These are phyloP conservation scores for Butyriboletus loyo DNA, from an alignment of 768 basidiomycete species.

Conservation along the genomic window DNA sequence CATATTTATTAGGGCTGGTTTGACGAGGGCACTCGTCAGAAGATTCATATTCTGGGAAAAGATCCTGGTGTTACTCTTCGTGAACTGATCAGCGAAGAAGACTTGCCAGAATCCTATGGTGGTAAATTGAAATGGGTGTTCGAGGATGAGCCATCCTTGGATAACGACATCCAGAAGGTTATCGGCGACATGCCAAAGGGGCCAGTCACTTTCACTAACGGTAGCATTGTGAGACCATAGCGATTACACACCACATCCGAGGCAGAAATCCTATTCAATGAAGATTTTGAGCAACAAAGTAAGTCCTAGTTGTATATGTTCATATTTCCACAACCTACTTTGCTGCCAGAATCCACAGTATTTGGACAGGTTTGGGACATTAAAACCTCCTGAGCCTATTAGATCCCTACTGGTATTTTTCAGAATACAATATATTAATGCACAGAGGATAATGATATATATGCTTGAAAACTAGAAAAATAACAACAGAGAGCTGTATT, in stretches of 20 bases:
- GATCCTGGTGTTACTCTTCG: conserved; percentile 53
- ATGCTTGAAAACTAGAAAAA: background rate
- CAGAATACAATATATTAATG: conserved; percentile 28
- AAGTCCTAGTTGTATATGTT: too few species aligned
- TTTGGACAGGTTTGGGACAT: background rate
- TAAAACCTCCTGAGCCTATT: conserved; percentile 3
- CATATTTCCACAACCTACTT: background rate
- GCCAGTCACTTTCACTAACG: conserved; percentile 48
- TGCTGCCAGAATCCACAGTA: too few species aligned
- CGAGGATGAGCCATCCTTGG: conserved; percentile 63
- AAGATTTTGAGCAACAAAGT: background rate
- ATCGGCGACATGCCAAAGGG: conserved; percentile 56
- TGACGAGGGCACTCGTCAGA: conserved; percentile 72
- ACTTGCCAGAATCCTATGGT: conserved; percentile 71
- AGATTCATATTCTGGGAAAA: conserved; percentile 71
- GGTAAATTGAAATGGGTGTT: conserved; percentile 72
- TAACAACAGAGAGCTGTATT: conserved; percentile 2
- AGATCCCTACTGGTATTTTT: conserved; percentile 10
- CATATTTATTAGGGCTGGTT: conserved; percentile 57
- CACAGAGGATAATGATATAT: conserved; percentile 29
- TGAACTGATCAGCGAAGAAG: conserved; percentile 43
- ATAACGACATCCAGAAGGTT: conserved; percentile 46
- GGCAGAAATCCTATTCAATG: background rate
- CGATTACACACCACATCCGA: too few species aligned
- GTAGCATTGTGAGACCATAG: conserved; percentile 33